Percentiles rank a stretch among this genome's conserved stretches.
phyloP scores from a whole-genome alignment of 169 alveolate genomes.

The Eimeria necatrix region DNA sequence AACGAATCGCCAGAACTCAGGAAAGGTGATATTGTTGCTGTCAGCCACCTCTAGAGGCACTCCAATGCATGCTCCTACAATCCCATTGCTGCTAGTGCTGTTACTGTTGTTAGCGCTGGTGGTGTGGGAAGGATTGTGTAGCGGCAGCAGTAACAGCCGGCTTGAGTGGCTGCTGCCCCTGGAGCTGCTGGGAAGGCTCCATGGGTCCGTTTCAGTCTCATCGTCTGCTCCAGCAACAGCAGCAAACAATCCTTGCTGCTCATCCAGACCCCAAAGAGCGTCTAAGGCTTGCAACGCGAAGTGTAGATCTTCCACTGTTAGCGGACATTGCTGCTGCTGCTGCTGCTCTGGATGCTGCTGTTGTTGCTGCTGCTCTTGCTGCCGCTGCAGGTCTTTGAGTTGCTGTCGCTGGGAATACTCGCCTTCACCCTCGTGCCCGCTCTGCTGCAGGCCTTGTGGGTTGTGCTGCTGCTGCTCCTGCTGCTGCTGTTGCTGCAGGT shows the following conservation, averaged over 20 bases:
- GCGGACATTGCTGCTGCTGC: background rate
- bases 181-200: slow-evolving; percentile 31
- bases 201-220: background rate
- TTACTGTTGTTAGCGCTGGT: slow-evolving; percentile 7
- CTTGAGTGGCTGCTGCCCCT: slow-evolving; percentile 20
- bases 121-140: background rate
- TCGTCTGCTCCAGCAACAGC: slow-evolving; percentile 29
- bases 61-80: slow-evolving; percentile 56
- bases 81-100: background rate
- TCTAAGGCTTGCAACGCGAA: slow-evolving; percentile 29
- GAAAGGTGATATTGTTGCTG: slow-evolving; percentile 15
- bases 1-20: slow-evolving; percentile 20
- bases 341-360: slow-evolving; percentile 1
- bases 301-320: slow-evolving; percentile 17
- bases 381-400: background rate
- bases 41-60: slow-evolving; percentile 60
- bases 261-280: slow-evolving; percentile 14
- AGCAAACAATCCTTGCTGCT: slow-evolving; percentile 46
- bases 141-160: background rate
- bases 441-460: background rate
- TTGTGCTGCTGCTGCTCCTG: slow-evolving; percentile 21
- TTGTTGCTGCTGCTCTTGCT: slow-evolving; percentile 4
- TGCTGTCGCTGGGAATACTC: background rate
- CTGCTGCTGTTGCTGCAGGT: background rate
- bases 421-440: background rate